Conservation (phyloP, 345 rosid species). For the Xanthoceras sorbifolium region DNA sequence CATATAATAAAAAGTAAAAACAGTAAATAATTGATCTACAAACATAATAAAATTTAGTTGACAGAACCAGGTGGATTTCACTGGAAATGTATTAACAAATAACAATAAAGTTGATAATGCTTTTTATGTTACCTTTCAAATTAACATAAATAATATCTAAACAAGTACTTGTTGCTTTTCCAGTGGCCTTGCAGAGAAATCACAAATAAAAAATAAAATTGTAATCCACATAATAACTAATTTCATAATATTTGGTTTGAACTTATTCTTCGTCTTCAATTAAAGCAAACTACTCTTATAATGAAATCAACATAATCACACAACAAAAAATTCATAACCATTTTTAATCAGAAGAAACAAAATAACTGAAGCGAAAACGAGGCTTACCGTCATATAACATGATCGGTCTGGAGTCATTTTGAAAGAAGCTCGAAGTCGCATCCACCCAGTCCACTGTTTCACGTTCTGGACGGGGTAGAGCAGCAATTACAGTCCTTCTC, state of each 20-base stretch:
- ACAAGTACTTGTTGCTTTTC: background rate
- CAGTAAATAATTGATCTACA: background rate
- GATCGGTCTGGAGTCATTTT: slow-evolving; percentile 76
- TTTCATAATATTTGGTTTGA: too few species aligned
- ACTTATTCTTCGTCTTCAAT: too few species aligned
- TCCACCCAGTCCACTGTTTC: slow-evolving; percentile 48
- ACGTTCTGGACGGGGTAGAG: slow-evolving; percentile 35
- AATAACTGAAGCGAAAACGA: background rate
- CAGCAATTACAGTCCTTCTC: slow-evolving; percentile 40
- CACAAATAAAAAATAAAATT: too few species aligned
- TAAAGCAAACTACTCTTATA: too few species aligned
- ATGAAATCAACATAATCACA: background rate
- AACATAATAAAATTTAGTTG: too few species aligned
- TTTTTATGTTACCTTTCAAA: too few species aligned
- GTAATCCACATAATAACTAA: too few species aligned
- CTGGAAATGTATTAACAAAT: background rate
- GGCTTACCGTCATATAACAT: slow-evolving; percentile 80
- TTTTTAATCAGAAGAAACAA: background rate
- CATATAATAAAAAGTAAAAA: too few species aligned
- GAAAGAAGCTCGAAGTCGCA: slow-evolving; percentile 69
- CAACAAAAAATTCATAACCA: too few species aligned
- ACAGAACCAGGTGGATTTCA: background rate
- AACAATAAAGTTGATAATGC: background rate
- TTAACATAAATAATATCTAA: too few species aligned
- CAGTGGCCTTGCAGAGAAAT: too few species aligned